Conservation (phyloP, 1,284 basidiomycete species). For the Phellopilus nigrolimitatus region DNA sequence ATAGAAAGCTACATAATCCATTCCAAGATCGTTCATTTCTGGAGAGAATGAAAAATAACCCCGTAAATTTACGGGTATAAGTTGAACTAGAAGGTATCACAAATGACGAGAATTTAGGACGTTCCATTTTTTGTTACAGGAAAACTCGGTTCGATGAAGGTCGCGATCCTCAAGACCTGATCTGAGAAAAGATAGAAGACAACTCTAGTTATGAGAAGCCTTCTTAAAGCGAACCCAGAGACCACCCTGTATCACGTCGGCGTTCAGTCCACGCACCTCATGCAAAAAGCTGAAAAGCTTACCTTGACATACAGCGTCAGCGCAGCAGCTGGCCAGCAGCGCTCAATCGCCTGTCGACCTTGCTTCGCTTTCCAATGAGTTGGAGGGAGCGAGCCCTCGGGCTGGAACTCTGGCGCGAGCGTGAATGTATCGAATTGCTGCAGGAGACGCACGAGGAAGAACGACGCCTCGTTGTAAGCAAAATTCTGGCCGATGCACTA, state of each 20-base stretch:
- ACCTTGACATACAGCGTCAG: slow-evolving; percentile 62
- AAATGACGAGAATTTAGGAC: no score
- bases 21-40: no score
- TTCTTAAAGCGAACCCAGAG: slow-evolving; percentile 47
- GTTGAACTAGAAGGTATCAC: no score
- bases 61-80: no score
- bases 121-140: no score
- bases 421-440: slow-evolving; percentile 58
- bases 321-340: slow-evolving; percentile 53
- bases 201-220: background rate
- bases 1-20: no score
- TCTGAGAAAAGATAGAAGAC: no score
- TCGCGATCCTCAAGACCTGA: no score
- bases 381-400: slow-evolving; percentile 53
- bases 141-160: no score
- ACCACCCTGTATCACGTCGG: slow-evolving; percentile 38
- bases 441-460: slow-evolving; percentile 59
- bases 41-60: no score
- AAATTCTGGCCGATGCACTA: slow-evolving; percentile 73
- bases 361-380: slow-evolving; percentile 47
- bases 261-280: background rate
- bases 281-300: slow-evolving; percentile 19
- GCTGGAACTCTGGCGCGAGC: slow-evolving; percentile 57
- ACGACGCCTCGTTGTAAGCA: slow-evolving; percentile 68
- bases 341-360: slow-evolving; percentile 52